Base-by-base conservation (phyloP, 169 alveolate genomes). In the Eimeria praecox region DNA sequence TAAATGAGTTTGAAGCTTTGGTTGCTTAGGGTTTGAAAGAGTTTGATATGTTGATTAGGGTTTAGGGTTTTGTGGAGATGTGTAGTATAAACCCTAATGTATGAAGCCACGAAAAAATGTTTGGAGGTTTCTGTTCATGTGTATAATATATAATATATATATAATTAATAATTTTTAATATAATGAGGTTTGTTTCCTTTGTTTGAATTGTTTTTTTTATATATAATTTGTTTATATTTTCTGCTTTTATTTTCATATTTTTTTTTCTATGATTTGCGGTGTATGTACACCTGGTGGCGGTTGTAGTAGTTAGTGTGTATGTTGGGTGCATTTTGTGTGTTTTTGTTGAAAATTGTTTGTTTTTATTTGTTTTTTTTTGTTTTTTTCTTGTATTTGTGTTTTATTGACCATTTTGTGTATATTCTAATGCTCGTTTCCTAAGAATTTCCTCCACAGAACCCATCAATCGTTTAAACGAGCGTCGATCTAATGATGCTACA, bases 401-500 rank as follows among this genome's bases (percentile, higher is more conserved):
- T 56, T 56, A 14, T 56, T 20, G 66, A 12, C 66, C 27, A 56
- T 20, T 56, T 56, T 56, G 12, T 56, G 66, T 97, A 97, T 98
- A 98, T 80, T 97, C 98, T 40, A 97, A 98, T 54, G 98, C 98
- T 94, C 98, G 98, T 90, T 99, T 97, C 95, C 96, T 97, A 52
- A 98, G 96, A 64, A 98, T 97, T 30, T 98, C 99, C 62, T 98
- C 99, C n/a, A 99, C 95, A 9, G 99, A 99, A 2, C 99, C 99
- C 38, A 99, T 96, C 56, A 98, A 95, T 94, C 99, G 97, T 95
- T 98, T 98, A 96, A 99, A 99, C 27, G 99, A 97, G 56, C 97
- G 96, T 92, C 99, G 97, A 89, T 99, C 99, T 56, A 98, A 97
- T 75, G 97, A 96, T 14, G 97, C 98, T 18, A 85, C 97, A 95